Conservation (phyloP, 306 rosid species). For the Cicer cuneatum region DNA sequence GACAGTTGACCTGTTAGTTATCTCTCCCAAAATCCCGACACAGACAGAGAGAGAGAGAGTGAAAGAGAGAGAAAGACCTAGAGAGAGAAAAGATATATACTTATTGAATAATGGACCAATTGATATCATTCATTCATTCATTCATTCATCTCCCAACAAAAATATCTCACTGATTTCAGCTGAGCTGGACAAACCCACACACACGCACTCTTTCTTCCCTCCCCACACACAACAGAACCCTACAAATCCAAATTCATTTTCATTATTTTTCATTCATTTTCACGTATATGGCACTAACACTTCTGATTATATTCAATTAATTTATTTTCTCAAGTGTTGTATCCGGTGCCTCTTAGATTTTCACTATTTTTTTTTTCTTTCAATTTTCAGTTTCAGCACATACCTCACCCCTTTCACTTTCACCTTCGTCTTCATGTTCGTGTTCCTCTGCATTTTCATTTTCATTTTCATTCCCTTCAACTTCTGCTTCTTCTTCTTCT, state of each 20-base stretch:
- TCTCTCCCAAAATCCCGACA: conserved; percentile 70
- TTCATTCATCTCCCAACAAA: conserved; percentile 24
- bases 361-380: not conserved
- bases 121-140: conserved; percentile 16
- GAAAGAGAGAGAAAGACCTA: conserved; percentile 54
- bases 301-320: no score
- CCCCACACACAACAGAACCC: not conserved
- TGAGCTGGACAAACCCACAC: conserved; percentile 59
- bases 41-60: conserved; percentile 60
- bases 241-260: conserved; percentile 5
- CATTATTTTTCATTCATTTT: not conserved
- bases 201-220: conserved; percentile 10
- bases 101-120: conserved; percentile 66
- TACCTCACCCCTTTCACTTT: conserved; percentile 70
- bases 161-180: conserved; percentile 57
- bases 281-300: not conserved
- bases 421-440: conserved; percentile 47
- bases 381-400: conserved; percentile 3
- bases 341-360: no score
- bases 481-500: conserved; percentile 37
- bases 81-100: conserved; percentile 38
- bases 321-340: no score
- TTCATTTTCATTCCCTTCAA: conserved; percentile 38
- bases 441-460: conserved; percentile 32
- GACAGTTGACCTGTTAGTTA: conserved; percentile 84